Evolutionary conservation across 1,284 basidiomycete species (phyloP).

Genomic region (Amylostereum chailletii): DNA sequence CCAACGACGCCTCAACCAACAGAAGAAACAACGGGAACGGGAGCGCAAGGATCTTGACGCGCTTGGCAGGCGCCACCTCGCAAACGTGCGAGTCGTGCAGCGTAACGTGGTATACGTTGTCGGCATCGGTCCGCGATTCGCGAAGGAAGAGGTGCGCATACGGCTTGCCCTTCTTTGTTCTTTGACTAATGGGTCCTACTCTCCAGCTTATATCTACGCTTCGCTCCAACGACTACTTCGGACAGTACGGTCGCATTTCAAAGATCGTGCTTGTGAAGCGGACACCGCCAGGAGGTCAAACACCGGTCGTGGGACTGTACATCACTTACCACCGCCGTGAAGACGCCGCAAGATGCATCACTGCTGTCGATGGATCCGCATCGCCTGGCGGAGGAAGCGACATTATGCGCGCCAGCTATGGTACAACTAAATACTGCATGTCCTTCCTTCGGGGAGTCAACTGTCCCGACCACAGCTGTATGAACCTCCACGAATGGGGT

Average conservation of each 20-base stretch:
- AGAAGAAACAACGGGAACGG: slow-evolving; percentile 93
- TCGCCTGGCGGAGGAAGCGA: slow-evolving; percentile 76
- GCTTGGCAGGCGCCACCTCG: slow-evolving; percentile 80
- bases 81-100: slow-evolving; percentile 94
- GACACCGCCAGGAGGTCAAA: slow-evolving; percentile 62
- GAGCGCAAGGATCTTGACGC: slow-evolving; percentile 94
- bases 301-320: slow-evolving; percentile 86
- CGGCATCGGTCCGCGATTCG: slow-evolving; percentile 83
- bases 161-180: slow-evolving; percentile 4
- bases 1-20: slow-evolving; percentile 90
- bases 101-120: slow-evolving; percentile 96
- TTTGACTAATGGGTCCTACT: slow-evolving; percentile 12
- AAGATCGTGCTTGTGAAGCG: slow-evolving; percentile 94
- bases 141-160: slow-evolving; percentile 86
- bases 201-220: slow-evolving; percentile 87
- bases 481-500: slow-evolving; percentile 96
- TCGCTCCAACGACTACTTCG: slow-evolving; percentile 95
- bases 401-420: slow-evolving; percentile 88
- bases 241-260: slow-evolving; percentile 96
- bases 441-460: slow-evolving; percentile 82
- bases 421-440: slow-evolving; percentile 98
- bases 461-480: slow-evolving; percentile 86
- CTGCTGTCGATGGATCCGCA: slow-evolving; percentile 86
- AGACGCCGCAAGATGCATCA: slow-evolving; percentile 91
- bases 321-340: slow-evolving; percentile 94